Evolutionary conservation across 345 rosid genomes (phyloP), one percentile per base, ranked within the genome.

Genomic region (Moricandia moricandioides): DNA sequence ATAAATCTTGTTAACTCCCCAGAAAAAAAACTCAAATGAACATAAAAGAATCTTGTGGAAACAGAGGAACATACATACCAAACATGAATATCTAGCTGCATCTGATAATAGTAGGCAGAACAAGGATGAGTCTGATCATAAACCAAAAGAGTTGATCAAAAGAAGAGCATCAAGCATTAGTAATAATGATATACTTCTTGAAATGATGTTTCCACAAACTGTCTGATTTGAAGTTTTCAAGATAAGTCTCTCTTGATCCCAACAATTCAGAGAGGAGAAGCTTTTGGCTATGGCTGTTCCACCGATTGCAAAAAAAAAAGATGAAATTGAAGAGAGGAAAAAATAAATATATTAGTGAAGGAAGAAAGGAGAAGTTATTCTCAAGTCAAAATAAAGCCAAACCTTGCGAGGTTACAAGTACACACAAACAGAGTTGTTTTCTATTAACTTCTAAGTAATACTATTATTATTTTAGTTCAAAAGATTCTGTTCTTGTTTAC

Each of bases 381-480:
- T 60, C 6, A 64, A 78, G 73, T 78, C 73, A 72, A 78, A 78
- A 67, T 78, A 72, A 78, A 78, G 77, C 77, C 81, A 78, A 72
- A 26, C 8, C 55, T 49, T 49, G 21, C 55, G 9, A 71, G 72
- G 77, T 59, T 45, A 62, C 73, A 71, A 66, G 69, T 47, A 71
- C 72, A 71, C 34, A 69, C 77, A 51, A 45, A 29, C 37, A 49
- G 9, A 66, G 72, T 78, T 70, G 56, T 69, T 27, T 45, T 35
- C 1, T 4, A n/a, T 45, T 45, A 43, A 10, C 16, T 60, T 37
- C 1, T 27, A n/a, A 39, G 17, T 64, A 0, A 40, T 35, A 10
- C 3, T 31, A 37, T 5, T 63, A 0, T 40, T 7, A 43, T 56
- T 37, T 64, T 34, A 55, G 64, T 62, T 6, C 13, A 4, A 62